Evolutionary conservation across 73 alveolate species (phyloP), one percentile per base, ranked within the genome.

Genomic region (Diophrys appendiculata): DNA sequence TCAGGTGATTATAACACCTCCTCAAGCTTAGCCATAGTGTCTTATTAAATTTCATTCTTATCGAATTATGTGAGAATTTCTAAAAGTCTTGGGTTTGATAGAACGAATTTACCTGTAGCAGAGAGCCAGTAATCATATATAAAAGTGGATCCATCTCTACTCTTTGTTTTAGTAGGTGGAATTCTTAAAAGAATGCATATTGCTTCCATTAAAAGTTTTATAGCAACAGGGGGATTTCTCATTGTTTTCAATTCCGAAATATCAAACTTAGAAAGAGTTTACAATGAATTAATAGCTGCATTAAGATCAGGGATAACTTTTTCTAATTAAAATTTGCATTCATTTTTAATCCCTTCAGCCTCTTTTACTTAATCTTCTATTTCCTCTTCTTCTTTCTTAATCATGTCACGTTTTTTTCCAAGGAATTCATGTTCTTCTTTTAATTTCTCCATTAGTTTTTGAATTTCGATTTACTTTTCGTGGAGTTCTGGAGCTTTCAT

Each of bases 191-290:
- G 77, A 43, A 78, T 75, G 76, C 96, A 90, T 0, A 90, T 88
- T 26, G 90, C 91, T 72, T 88, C 90, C 96, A 90, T 86, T 33
- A 97, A 94, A 65, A 96, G 84, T 65, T 84, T 89, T 29, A 97
- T 93, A 67, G 96, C 94, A 32, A 88, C 93, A 23, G 99, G 98
- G 33, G 99, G 99, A 30, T 95, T 94, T 82, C 86, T 88, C 81
- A 93, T 89, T 69, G 98, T 78, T 78, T 97, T 93, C 77, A 97
- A 88, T 88, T 94, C 98, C 72, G 90, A 89, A 65, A 97, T 82
- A 70, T 97, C 99, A n/a, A 86, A 73, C 71, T 95, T 91, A 69
- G 92, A 86, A 24, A 97, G 84, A 32, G 95, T 94, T 76, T 90
- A 86, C n/a, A 97, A 87, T 11, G 99, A 96, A 70, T 89, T 87